Evolutionary conservation across 768 basidiomycete species (phyloP).

Genomic region (Ramaria rubella): DNA sequence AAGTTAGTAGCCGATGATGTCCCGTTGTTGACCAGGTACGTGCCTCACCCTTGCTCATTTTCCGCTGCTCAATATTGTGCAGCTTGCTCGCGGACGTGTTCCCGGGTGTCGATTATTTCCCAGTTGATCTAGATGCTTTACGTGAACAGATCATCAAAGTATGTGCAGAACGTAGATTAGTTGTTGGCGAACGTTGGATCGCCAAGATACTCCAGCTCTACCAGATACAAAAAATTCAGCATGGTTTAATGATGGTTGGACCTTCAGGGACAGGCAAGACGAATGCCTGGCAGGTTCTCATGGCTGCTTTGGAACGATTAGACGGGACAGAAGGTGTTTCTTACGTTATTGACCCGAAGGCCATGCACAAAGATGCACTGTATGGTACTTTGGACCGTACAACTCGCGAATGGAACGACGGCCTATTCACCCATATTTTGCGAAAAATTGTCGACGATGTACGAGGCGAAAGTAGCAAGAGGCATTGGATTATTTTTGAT

Average conservation of each 20-base stretch:
- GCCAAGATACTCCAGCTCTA: constrained; percentile 95
- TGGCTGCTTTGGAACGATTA: constrained; percentile 82
- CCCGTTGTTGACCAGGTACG: constrained; percentile 83
- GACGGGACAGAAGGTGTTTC: constrained; percentile 90
- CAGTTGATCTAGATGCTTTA: constrained; percentile 81
- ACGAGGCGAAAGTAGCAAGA: constrained; percentile 90
- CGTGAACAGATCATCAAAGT: constrained; percentile 82
- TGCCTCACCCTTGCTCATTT: constrained; percentile 7
- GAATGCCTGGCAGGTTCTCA: constrained; percentile 91
- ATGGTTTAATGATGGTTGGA: constrained; percentile 99
- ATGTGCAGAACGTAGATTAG: constrained; percentile 79
- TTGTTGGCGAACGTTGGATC: constrained; percentile 84
- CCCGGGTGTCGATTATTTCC: constrained; percentile 88
- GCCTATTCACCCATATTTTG: constrained; percentile 94
- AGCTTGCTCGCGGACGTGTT: constrained; percentile 95
- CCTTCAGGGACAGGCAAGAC: constrained; percentile 96
- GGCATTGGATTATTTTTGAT: constrained; percentile 99
- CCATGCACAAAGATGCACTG: constrained; percentile 96
- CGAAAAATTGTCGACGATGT: constrained; percentile 98
- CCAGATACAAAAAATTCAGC: constrained; percentile 99
- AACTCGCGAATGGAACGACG: constrained; percentile 98
- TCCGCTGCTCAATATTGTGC: constrained; percentile 9
- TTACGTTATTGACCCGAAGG: constrained; percentile 98
- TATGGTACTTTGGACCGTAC: constrained; percentile 97
- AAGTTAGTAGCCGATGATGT: constrained; percentile 98